Evolutionary conservation across 2,329 filamentous ascomycete genomes (phyloP).

Genomic region (Aspergillus fijiensis): DNA sequence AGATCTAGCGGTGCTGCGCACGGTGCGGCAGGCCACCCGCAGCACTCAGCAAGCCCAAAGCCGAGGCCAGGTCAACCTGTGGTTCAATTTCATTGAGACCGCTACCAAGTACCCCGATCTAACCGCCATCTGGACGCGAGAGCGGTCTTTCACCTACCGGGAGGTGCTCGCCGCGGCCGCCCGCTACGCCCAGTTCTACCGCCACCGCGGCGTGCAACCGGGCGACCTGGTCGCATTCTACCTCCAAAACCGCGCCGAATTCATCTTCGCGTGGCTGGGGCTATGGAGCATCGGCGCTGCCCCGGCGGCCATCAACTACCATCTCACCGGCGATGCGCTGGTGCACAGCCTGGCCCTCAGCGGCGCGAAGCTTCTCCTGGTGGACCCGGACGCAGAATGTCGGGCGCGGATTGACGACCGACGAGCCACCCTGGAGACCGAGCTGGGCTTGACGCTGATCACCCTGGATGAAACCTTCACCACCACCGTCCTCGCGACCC

Average conservation of each 20-base stretch:
- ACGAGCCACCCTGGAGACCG: slow-evolving; percentile 48
- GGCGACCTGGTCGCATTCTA: slow-evolving; percentile 65
- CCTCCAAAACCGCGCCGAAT: slow-evolving; percentile 67
- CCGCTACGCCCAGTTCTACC: slow-evolving; percentile 64
- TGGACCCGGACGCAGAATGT: slow-evolving; percentile 58
- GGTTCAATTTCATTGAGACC: slow-evolving; percentile 64
- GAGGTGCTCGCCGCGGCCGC: slow-evolving; percentile 57
- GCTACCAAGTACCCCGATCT: slow-evolving; percentile 54
- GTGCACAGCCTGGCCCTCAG: slow-evolving; percentile 65
- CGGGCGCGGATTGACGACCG: slow-evolving; percentile 58
- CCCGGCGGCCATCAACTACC: slow-evolving; percentile 70
- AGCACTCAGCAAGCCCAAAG: slow-evolving; percentile 50
- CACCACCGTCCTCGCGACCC: slow-evolving; percentile 48
- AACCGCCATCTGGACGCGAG: slow-evolving; percentile 67
- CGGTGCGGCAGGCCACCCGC: slow-evolving; percentile 45
- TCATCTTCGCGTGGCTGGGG: slow-evolving; percentile 65
- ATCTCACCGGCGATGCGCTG: slow-evolving; percentile 63
- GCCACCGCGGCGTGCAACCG: slow-evolving; percentile 57
- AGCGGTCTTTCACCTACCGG: slow-evolving; percentile 59
- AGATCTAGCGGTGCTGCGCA: slow-evolving; percentile 55
- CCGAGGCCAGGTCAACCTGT: slow-evolving; percentile 58
- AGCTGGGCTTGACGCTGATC: slow-evolving; percentile 60
- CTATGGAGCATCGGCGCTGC: slow-evolving; percentile 65
- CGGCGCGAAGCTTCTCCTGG: slow-evolving; percentile 56
- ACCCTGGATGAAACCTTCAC: slow-evolving; percentile 52